phyloP scores from a whole-genome alignment of 257 asterid species.

The Thymus mandschuricus region DNA sequence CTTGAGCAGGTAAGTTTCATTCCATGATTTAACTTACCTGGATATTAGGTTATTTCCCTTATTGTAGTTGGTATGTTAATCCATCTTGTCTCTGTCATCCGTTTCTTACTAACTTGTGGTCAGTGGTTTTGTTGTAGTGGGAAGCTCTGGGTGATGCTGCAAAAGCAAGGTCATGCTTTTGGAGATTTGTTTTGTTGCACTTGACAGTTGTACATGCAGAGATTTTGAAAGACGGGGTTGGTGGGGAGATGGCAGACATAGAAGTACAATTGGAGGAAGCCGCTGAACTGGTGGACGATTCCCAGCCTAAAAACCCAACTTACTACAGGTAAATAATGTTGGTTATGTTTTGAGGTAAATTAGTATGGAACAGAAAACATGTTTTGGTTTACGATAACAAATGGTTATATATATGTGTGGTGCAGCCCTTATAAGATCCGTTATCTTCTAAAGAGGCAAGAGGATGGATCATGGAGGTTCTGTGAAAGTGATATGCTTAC shows the following conservation, averaged over 20 bases:
- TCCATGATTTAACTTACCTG: conserved; percentile 29
- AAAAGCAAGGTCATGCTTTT: conserved; percentile 74
- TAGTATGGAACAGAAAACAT: no score
- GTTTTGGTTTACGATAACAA: no score
- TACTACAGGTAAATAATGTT: conserved; percentile 71
- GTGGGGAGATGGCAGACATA: conserved; percentile 86
- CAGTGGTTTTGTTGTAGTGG: conserved; percentile 65
- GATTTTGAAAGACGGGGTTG: conserved; percentile 62
- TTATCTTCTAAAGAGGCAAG: conserved; percentile 79
- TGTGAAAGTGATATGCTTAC: conserved; percentile 67
- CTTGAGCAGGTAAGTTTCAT: conserved; percentile 76
- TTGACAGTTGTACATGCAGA: conserved; percentile 70
- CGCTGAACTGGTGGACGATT: conserved; percentile 93
- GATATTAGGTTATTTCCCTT: conserved; percentile 11
- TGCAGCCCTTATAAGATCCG: conserved; percentile 89
- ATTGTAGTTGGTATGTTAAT: conserved; percentile 2
- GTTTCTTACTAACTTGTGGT: conserved; percentile 33
- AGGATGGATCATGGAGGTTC: conserved; percentile 90
- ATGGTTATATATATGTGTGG: not conserved
- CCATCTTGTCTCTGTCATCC: not conserved
- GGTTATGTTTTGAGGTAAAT: no score
- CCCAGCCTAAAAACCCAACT: conserved; percentile 82
- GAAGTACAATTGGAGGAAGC: conserved; percentile 96
- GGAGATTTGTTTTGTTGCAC: conserved; percentile 93
- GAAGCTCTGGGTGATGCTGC: conserved; percentile 86